phyloP scores from a whole-genome alignment of 805 yeast species.

The Vanderwaltozyma yarrowii region DNA sequence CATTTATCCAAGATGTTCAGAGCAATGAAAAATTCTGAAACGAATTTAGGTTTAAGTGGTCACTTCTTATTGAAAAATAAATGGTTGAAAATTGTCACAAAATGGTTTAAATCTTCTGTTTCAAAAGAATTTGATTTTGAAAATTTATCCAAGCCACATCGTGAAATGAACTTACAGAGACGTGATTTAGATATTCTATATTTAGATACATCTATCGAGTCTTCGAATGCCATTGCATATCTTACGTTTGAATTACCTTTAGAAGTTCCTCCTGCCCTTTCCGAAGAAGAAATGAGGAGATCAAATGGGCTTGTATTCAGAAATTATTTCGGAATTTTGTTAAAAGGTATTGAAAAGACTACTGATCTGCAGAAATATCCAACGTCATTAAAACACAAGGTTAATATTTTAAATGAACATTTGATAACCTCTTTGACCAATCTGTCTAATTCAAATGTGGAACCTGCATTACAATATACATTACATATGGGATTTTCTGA shows the following conservation, averaged over 20 bases:
- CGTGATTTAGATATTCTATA: conserved; percentile 40
- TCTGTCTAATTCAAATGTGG: conserved; percentile 60
- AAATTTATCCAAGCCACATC: conserved; percentile 25
- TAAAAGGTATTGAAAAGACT: conserved; percentile 34
- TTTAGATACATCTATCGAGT: conserved; percentile 54
- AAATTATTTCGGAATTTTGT: conserved; percentile 54
- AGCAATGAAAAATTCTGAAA: conserved; percentile 24
- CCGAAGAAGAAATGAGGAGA: conserved; percentile 42
- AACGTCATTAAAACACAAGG: conserved; percentile 40
- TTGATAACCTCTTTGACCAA: conserved; percentile 58
- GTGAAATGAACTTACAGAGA: conserved; percentile 27
- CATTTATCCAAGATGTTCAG: conserved; percentile 28
- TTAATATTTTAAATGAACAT: conserved; percentile 47
- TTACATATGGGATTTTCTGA: conserved; percentile 70
- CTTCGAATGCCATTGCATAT: conserved; percentile 47
- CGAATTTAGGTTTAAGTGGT: conserved; percentile 27
- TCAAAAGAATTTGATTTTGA: conserved; percentile 30
- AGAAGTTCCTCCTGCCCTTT: conserved; percentile 47
- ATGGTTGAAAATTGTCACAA: conserved; percentile 37
- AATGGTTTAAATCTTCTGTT: conserved; percentile 47
- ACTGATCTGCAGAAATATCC: conserved; percentile 29
- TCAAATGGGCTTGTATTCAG: conserved; percentile 55
- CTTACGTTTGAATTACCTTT: conserved; percentile 47
- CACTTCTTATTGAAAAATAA: conserved; percentile 39
- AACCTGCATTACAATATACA: conserved; percentile 66